Base-by-base conservation (phyloP, 2,329 filamentous ascomycete genomes). In the Ustulina deusta region DNA sequence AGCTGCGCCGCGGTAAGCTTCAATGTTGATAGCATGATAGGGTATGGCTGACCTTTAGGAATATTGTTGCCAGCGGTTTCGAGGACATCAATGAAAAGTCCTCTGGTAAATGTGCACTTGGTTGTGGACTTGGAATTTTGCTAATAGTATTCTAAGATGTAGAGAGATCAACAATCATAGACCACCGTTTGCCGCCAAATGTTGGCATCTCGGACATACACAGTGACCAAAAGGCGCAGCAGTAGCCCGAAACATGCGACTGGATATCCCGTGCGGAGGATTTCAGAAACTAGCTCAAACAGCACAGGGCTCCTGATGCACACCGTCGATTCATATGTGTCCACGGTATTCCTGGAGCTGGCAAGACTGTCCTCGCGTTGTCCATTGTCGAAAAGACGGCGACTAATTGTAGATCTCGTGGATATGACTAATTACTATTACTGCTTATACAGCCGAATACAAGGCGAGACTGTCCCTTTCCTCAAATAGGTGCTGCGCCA, bases 381-480 rank as follows among this genome's bases (percentile, higher is more conserved):
- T 75, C 70, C 25, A 64, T 77, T n/a, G 72, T 76, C 46, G 74
- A 77, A 34, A 49, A 56, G 11, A 55, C 71, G 20, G 72, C 69
- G 0, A 40, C 7, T 15, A 63, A 60, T 34, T 74, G 73, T 58
- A 42, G 29, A 7, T 46, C 67, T 2, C 63, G 40, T 4, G 70
- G 73, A 0, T 73, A 48, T 61, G 68, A 71, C n/a, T 79, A 77
- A n/a, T n/a, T n/a, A n/a, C 56, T 79, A 78, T 38, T 79, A 79
- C 51, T 79, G 77, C 49, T 71, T 74, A 25, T 69, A 75, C 38
- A 71, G 73, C 25, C 72, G 74, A 17, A 54, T 69, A 7, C 72
- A 73, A 9, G 77, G 79, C 25, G 77, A 79, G 57, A 71, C 76
- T 1, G 22, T 63, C 0, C 68, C 74, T 1, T 71, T 79, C 4